Percentiles rank a stretch among this genome's conserved stretches.
phyloP scores from a whole-genome alignment of 345 rosid species.

The Eucalyptus microcorys region DNA sequence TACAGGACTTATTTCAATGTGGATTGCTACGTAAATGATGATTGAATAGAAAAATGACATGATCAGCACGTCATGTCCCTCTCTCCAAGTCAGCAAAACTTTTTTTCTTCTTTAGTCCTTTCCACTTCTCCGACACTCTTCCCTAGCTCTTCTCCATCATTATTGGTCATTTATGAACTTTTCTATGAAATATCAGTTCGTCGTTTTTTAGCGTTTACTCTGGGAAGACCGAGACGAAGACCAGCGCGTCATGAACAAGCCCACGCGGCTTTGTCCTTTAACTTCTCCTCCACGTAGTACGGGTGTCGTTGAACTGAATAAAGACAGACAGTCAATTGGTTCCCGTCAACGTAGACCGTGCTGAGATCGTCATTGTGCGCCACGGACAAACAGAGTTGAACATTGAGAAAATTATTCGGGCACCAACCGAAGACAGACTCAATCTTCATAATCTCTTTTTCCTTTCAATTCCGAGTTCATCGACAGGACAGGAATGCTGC shows the following conservation, averaged over 20 bases:
- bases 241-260: background rate
- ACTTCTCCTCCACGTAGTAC: background rate
- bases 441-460: background rate
- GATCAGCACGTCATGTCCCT: background rate
- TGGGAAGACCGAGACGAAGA: background rate
- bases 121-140: background rate
- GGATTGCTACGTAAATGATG: background rate
- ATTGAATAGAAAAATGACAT: background rate
- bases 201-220: background rate
- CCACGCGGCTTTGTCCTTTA: background rate
- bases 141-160: background rate
- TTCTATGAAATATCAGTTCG: background rate
- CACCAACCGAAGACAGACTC: background rate
- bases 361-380: constrained; percentile 3
- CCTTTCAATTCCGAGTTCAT: background rate
- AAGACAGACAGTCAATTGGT: background rate
- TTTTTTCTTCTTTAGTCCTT: background rate
- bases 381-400: constrained; percentile 18
- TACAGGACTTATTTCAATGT: background rate
- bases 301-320: background rate
- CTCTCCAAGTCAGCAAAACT: background rate
- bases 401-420: constrained; percentile 9
- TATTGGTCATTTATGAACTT: background rate
- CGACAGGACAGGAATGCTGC: background rate
- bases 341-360: background rate